Base-by-base conservation (phyloP, 129 eudicot species). In the Saposhnikovia divaricata region DNA sequence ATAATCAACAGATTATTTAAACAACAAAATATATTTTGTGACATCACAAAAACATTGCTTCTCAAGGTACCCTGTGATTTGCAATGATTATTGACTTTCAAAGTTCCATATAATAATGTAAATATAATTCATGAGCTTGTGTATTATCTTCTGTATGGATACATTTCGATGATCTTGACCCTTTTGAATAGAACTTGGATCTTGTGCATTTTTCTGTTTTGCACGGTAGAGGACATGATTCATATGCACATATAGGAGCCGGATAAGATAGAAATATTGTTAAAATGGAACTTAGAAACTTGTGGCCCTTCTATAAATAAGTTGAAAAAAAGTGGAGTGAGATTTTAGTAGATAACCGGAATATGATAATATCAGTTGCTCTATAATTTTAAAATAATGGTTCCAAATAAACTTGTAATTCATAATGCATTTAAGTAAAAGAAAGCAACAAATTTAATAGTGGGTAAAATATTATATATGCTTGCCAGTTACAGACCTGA, bases 401-500 rank as follows among this genome's bases (percentile, higher is more conserved):
- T 69, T 69, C 1, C 15, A 31, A 15, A 68, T 31, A 61, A 61
- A 28, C 69, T 61, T 61, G 69, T 61, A 61, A 53, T 7, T 25
- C 63, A 53, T 53, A 53, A 59, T 39, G 53, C 77, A 43, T 73
- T 73, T 4, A 43, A 44, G 57, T 25, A 23, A 23, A 74, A 42
- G 77, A 59, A 78, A 78, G 48, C 57, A 39, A 78, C 31, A 21
- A 63, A n/a, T 61, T 61, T 12, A 15, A 25, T 44, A 34, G 40
- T 51, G 42, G 51, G 23, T 34, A 28, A 68, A 68, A 68, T 13
- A 4, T 13, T 31, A 31, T 68, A 31, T 14, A 12, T 68, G 23
- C 23, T 14, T 68, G 73, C 74, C 78, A 85, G 39, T 75, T 68
- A 50, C 86, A 79, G 82, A 93, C 98, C 98, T 94, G 98, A 51